Evolutionary conservation across 2,329 filamentous ascomycete species (phyloP).

Genomic region (Aureobasidium sp.): DNA sequence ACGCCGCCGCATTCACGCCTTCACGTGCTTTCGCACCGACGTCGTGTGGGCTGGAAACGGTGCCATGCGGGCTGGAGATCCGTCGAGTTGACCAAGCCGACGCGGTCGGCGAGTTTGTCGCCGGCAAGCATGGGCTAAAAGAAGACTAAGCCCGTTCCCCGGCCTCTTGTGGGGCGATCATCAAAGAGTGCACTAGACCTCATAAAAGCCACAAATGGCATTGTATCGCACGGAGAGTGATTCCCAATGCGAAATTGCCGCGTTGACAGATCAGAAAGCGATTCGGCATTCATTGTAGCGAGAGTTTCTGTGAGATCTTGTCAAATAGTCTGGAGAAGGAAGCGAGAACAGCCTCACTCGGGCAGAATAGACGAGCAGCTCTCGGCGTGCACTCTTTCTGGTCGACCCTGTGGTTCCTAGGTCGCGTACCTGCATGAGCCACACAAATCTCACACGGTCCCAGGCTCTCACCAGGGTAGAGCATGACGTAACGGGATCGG

Average conservation of each 20-base stretch:
- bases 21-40: constrained; percentile 7
- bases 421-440: constrained; percentile 12
- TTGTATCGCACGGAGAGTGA: neutral
- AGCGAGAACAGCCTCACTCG: neutral
- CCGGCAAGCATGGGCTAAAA: constrained; percentile 6
- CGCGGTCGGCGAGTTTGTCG: neutral
- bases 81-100: neutral
- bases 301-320: neutral
- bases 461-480: neutral
- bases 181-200: neutral
- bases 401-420: neutral
- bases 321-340: neutral
- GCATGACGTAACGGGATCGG: neutral
- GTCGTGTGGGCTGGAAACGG: constrained; percentile 7
- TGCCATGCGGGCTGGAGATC: neutral
- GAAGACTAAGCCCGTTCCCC: constrained; percentile 8
- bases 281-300: neutral
- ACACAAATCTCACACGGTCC: neutral
- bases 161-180: constrained; percentile 4
- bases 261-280: neutral
- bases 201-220: neutral
- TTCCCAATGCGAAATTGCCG: neutral
- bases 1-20: neutral
- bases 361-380: constrained; percentile 5
- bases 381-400: neutral